Base-by-base conservation (phyloP, 2,329 filamentous ascomycete species). In the Parasarocladium wereldwijsianum region DNA sequence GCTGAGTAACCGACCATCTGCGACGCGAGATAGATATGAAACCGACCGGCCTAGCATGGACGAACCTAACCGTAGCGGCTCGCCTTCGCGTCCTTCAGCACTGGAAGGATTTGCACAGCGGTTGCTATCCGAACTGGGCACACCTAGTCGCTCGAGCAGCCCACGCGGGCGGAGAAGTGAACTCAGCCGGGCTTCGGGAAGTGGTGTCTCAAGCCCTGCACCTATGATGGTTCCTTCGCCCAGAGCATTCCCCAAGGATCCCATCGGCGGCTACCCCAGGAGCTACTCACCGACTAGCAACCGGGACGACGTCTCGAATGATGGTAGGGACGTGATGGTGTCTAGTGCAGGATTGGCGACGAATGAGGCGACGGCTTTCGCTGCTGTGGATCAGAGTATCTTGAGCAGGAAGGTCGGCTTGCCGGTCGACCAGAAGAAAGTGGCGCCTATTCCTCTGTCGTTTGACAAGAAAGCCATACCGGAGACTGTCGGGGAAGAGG, bases 91-190 rank as follows among this genome's bases (percentile, higher is more conserved):
- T 8, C 60, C 64, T 6, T 69, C 64, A 2, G 64, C 60, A 0
- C 51, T 77, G 3, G 72, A 76, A 39, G 64, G 67, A 0, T 63
- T 77, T 21, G 71, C 71, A 0, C 72, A 76, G 43, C 66, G 71
- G 5, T 59, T 77, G 11, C 52, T 77, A 8, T 68, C 67, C 1
- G 72, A 77, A 35, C 43, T 73, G 9, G 58, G 66, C 24, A 66
- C 65, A 1, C 66, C 68, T 2, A 67, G 53, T 36, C 58, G 65
- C 8, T 53, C 63, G 3, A 50, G 43, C 2, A 70, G 59, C 28
- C 64, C 68, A 1, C 57, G 62, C 12, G 62, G 60, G 18, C 54
- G 63, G 27, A 67, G 60, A 32, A n/a, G n/a, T n/a, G 62, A 70
- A n/a, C 44, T 43, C 16, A 43, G 37, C 26, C 48, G 45, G 4